phyloP scores from a whole-genome alignment of 768 basidiomycete species.

The Gelatoporia subvermispora region DNA sequence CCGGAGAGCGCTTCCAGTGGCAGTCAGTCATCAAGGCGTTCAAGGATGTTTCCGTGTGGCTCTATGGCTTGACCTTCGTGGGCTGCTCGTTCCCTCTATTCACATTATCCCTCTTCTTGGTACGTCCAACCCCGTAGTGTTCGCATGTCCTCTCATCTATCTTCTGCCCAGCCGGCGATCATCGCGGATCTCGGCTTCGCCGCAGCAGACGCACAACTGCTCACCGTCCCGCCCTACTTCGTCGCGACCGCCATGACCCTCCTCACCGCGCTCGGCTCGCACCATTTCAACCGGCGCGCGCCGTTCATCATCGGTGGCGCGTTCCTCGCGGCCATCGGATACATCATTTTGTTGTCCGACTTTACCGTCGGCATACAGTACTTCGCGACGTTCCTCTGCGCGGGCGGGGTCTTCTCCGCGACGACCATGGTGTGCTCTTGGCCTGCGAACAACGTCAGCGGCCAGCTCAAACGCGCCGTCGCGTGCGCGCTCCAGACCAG shows the following conservation, averaged over 20 bases:
- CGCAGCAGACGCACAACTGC: constrained; percentile 52
- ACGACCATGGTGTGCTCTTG: constrained; percentile 6
- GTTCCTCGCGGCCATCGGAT: constrained; percentile 8
- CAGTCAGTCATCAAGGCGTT: constrained; percentile 1
- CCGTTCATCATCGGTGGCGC: constrained; percentile 11
- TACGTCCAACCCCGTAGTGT: not conserved
- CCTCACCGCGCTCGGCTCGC: constrained; percentile 1
- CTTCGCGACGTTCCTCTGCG: constrained; percentile 10
- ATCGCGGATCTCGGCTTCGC: constrained; percentile 50
- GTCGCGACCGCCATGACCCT: constrained; percentile 7
- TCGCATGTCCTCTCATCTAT: not conserved
- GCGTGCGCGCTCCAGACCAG: constrained; percentile 9
- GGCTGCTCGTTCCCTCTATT: constrained; percentile 4
- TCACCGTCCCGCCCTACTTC: constrained; percentile 66
- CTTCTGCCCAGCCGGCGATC: not conserved
- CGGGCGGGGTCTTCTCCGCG: constrained; percentile 8
- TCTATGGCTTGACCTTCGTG: constrained; percentile 4
- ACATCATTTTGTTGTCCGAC: constrained; percentile 6
- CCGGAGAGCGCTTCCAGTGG: constrained; percentile 2
- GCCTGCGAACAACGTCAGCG: constrained; percentile 11
- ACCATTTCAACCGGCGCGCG: constrained; percentile 6
- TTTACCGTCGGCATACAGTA: constrained; percentile 9
- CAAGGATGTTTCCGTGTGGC: constrained; percentile 2
- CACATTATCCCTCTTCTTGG: constrained; percentile 2
- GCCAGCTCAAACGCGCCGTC: constrained; percentile 9